phyloP scores from a whole-genome alignment of 768 basidiomycete species.

The Mycena chlorophos region DNA sequence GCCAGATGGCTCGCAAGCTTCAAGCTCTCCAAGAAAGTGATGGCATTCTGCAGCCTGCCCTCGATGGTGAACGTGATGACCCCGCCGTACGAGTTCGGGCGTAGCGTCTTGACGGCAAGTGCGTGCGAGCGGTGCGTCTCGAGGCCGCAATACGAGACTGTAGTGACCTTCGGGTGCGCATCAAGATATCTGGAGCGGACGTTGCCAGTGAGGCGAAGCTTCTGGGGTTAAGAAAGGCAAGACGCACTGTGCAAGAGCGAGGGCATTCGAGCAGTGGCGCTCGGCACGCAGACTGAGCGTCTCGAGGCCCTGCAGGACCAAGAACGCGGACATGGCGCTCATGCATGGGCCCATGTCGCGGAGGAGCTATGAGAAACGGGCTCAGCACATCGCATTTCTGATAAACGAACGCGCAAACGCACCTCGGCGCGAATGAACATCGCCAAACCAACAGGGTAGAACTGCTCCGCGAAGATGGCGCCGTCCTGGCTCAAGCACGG shows the following conservation, averaged over 20 bases:
- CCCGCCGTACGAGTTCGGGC: conserved; percentile 63
- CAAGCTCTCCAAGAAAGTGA: conserved; percentile 66
- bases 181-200: too few relatives aligned
- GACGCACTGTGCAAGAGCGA: conserved; percentile 38
- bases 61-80: conserved; percentile 77
- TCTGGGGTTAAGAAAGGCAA: too few relatives aligned
- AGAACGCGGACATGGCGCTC: conserved; percentile 72
- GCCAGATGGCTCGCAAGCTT: conserved; percentile 70
- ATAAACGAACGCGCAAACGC: background rate
- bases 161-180: conserved; percentile 61
- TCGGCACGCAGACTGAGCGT: conserved; percentile 46
- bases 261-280: conserved; percentile 22
- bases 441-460: conserved; percentile 6
- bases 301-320: conserved; percentile 74
- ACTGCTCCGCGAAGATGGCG: conserved; percentile 9
- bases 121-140: conserved; percentile 58
- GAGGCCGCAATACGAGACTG: conserved; percentile 79
- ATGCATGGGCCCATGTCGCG: conserved; percentile 66
- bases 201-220: too few relatives aligned
- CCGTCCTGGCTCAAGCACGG: conserved; percentile 27
- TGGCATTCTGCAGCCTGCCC: conserved; percentile 52
- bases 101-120: conserved; percentile 56
- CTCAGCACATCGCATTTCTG: background rate
- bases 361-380: conserved; percentile 32
- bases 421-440: conserved; percentile 11